Percentiles rank a stretch among this genome's conserved stretches.
Evolutionary conservation across 805 yeast genomes (phyloP).

Genomic region (Cyberlindnera euphorbiae): DNA sequence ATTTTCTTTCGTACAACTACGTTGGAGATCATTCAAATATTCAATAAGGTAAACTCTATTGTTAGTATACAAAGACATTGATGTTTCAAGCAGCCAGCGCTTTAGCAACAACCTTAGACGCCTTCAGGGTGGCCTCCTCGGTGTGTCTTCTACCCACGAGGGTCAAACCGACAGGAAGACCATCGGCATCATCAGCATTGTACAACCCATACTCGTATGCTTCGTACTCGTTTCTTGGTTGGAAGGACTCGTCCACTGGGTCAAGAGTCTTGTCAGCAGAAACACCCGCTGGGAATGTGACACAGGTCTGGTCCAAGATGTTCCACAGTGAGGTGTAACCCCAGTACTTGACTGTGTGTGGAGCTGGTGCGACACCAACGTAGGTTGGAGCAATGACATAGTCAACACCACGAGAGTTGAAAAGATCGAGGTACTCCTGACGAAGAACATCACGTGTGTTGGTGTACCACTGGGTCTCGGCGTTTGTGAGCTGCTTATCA

Average conservation of each 20-base stretch:
- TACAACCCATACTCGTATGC: constrained; percentile 31
- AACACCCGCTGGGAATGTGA: constrained; percentile 48
- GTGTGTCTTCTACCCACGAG: constrained; percentile 45
- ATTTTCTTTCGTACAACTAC: too few species aligned
- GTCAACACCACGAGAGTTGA: constrained; percentile 54
- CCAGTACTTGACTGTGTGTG: constrained; percentile 65
- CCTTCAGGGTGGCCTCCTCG: constrained; percentile 45
- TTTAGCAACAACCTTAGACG: constrained; percentile 34
- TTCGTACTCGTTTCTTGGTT: constrained; percentile 22
- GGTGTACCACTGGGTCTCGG: constrained; percentile 54
- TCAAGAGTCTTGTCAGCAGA: constrained; percentile 40
- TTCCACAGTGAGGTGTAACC: constrained; percentile 76
- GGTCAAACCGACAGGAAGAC: constrained; percentile 49
- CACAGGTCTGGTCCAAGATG: constrained; percentile 64
- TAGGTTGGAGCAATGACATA: constrained; percentile 65
- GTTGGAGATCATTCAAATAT: too few species aligned
- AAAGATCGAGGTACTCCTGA: constrained; percentile 48
- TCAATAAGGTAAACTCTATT: too few species aligned
- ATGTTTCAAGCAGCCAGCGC: constrained; percentile 7
- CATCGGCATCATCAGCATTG: constrained; percentile 45
- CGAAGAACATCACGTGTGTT: constrained; percentile 53
- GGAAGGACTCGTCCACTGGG: constrained; percentile 32
- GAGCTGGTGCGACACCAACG: constrained; percentile 67
- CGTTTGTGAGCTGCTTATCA: constrained; percentile 37
- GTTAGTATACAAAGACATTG: too few species aligned